phyloP scores from a whole-genome alignment of 129 eudicot species.

The Erigeron canadensis region DNA sequence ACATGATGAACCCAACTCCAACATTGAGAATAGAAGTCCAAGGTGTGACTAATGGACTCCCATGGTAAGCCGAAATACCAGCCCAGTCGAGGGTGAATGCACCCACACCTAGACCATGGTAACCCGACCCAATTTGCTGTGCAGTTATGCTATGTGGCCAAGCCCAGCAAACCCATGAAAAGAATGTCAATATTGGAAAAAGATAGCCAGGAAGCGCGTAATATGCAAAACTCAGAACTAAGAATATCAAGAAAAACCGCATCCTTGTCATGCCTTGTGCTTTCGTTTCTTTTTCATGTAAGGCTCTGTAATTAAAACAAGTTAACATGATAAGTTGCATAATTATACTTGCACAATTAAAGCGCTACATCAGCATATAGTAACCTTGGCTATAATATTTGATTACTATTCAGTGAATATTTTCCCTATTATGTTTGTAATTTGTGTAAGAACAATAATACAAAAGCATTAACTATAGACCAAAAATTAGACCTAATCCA shows the following conservation, averaged over 20 bases:
- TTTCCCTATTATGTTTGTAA: too few relatives aligned
- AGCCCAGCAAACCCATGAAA: slow-evolving; percentile 96
- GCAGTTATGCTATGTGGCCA: slow-evolving; percentile 91
- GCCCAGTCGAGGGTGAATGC: slow-evolving; percentile 98
- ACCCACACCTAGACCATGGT: slow-evolving; percentile 85
- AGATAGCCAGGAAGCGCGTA: slow-evolving; percentile 90
- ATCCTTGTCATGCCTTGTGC: slow-evolving; percentile 69
- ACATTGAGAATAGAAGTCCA: slow-evolving; percentile 83
- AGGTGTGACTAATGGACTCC: slow-evolving; percentile 89
- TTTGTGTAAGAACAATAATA: too few relatives aligned
- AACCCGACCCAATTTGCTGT: slow-evolving; percentile 86
- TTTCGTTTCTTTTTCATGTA: slow-evolving; percentile 75
- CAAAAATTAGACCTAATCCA: too few relatives aligned
- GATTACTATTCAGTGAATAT: too few relatives aligned
- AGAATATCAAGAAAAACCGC: slow-evolving; percentile 67
- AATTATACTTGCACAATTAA: not conserved
- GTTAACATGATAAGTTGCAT: not conserved
- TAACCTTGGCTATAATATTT: too few relatives aligned
- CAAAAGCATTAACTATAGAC: too few relatives aligned
- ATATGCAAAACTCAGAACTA: slow-evolving; percentile 75
- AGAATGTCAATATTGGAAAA: slow-evolving; percentile 79
- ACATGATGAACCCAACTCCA: slow-evolving; percentile 79
- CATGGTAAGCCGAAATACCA: slow-evolving; percentile 91
- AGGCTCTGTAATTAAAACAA: slow-evolving; percentile 52
- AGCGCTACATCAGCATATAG: not conserved